These are phyloP conservation scores for Colletotrichum sp. DNA, from an alignment of 2,329 filamentous ascomycete species.

Conservation along the genomic window DNA sequence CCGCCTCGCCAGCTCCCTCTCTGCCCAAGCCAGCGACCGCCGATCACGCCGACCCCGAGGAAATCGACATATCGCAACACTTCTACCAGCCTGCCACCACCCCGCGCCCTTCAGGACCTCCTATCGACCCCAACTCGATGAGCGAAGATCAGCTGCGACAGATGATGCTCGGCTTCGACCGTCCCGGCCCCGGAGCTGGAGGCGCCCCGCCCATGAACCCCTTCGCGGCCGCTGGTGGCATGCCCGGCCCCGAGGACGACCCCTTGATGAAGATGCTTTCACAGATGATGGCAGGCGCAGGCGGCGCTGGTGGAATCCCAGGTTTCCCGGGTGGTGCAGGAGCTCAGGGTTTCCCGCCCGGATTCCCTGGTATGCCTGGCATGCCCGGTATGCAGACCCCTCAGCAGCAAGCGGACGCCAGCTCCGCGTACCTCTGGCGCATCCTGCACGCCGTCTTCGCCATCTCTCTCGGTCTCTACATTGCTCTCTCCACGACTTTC, in stretches of 20 bases:
- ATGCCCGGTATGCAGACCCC: slow-evolving; percentile 38
- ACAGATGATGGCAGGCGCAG: slow-evolving; percentile 66
- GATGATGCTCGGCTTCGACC: slow-evolving; percentile 66
- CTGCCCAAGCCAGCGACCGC: slow-evolving; percentile 25
- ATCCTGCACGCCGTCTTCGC: slow-evolving; percentile 77
- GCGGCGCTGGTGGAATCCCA: slow-evolving; percentile 28
- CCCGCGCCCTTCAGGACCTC: slow-evolving; percentile 26
- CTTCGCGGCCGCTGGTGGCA: slow-evolving; percentile 6
- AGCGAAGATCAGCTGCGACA: slow-evolving; percentile 68
- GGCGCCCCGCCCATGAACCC: slow-evolving; percentile 29
- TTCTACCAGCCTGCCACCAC: slow-evolving; percentile 60
- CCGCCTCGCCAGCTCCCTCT: slow-evolving; percentile 32
- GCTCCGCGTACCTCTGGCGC: slow-evolving; percentile 65
- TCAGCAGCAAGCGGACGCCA: slow-evolving; percentile 35
- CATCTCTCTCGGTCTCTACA: slow-evolving; percentile 72
- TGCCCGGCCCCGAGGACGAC: slow-evolving; percentile 51
- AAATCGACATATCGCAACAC: slow-evolving; percentile 81
- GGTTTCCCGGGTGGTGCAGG: slow-evolving; percentile 23
- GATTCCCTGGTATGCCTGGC: slow-evolving; percentile 31
- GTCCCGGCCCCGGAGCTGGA: slow-evolving; percentile 26
- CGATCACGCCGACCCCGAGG: slow-evolving; percentile 69
- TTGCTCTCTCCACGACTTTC: slow-evolving; percentile 71
- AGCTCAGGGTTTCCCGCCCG: slow-evolving; percentile 32
- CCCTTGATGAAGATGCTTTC: slow-evolving; percentile 69
- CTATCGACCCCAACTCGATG: slow-evolving; percentile 38